Percentiles rank a stretch among this genome's conserved stretches.
phyloP scores from a whole-genome alignment of 805 yeast species.

The Saccharomycopsis sp. region DNA sequence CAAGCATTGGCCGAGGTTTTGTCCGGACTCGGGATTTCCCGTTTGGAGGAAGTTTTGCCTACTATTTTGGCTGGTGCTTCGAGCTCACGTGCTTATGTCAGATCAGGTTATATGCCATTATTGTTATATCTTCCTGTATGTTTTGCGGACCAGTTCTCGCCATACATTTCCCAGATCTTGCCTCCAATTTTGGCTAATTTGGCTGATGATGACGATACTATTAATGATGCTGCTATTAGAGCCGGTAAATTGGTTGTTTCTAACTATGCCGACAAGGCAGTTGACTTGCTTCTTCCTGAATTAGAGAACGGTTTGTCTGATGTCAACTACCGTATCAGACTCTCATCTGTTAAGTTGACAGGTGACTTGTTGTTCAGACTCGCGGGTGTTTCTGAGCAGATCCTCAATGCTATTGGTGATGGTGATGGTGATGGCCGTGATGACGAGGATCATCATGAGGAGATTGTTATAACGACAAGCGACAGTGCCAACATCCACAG shows the following conservation, averaged over 20 bases:
- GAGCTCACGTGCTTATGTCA: constrained; percentile 58
- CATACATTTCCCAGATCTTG: constrained; percentile 76
- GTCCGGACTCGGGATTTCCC: constrained; percentile 81
- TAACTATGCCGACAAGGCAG: constrained; percentile 87
- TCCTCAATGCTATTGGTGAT: constrained; percentile 53
- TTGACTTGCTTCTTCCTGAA: constrained; percentile 89
- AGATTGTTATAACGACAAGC: constrained; percentile 5
- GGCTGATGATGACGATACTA: constrained; percentile 82
- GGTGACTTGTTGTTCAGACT: constrained; percentile 93
- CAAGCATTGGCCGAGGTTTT: constrained; percentile 94
- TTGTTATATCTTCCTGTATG: constrained; percentile 87
- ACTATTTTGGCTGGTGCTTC: constrained; percentile 65
- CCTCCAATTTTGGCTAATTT: constrained; percentile 90
- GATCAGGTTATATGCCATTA: constrained; percentile 91
- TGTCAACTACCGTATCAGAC: constrained; percentile 75
- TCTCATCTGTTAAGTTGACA: constrained; percentile 89
- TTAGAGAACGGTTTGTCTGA: constrained; percentile 85
- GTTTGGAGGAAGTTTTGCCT: constrained; percentile 87
- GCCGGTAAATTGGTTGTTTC: constrained; percentile 89
- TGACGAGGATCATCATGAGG: constrained; percentile 25
- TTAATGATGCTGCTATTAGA: constrained; percentile 83
- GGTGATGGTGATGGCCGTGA: constrained; percentile 37
- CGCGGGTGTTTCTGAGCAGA: constrained; percentile 79
- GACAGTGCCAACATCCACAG: constrained; percentile 44
- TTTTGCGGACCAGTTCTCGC: constrained; percentile 86